Conservation (phyloP, 192 early-diverging fungal genomes). For the Backusella australiensis region DNA sequence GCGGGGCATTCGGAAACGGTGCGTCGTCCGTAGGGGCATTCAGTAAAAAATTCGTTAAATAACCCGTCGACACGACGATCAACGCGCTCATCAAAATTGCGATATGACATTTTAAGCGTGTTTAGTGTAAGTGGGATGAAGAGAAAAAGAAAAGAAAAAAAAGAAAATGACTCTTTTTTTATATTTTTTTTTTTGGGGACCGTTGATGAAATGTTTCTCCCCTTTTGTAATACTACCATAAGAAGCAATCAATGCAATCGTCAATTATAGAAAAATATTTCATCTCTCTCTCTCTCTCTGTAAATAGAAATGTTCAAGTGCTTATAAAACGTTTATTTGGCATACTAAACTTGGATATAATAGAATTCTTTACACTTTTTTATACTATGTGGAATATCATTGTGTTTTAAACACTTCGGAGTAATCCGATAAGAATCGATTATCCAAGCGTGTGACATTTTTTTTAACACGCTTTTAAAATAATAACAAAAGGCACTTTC, state of each 20-base stretch:
- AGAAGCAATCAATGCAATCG: background rate
- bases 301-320: background rate
- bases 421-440: background rate
- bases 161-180: background rate
- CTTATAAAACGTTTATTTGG: background rate
- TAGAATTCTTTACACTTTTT: background rate
- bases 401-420: background rate
- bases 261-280: background rate
- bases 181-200: background rate
- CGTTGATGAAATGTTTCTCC: background rate
- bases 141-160: background rate
- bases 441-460: background rate
- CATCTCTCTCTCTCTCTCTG: too few species aligned
- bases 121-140: background rate
- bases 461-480: background rate
- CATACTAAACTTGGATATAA: background rate
- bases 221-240: background rate
- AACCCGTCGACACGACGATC: background rate
- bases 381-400: background rate
- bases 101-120: background rate
- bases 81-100: constrained; percentile 3
- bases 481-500: background rate
- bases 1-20: background rate
- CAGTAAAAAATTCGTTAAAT: background rate
- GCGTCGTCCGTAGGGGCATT: constrained; percentile 2